Base-by-base conservation (phyloP, 441 rosid genomes). In the Erysimum cheiri region DNA sequence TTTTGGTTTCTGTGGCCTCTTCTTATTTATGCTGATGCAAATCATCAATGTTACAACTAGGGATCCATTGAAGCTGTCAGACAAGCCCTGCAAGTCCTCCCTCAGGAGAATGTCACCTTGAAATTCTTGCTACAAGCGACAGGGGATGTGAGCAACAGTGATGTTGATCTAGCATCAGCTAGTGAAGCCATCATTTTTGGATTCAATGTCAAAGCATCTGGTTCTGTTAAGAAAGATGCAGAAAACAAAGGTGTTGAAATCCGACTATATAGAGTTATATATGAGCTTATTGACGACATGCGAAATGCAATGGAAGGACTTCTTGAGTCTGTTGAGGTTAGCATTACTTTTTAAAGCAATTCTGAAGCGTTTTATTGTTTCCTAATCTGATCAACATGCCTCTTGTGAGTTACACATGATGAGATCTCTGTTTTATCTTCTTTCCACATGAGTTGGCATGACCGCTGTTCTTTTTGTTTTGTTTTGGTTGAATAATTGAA, bases 221-320 rank as follows among this genome's bases (percentile, higher is more conserved):
- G 96, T 66, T 84, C 93, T 13, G 96, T 95, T 58, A 88, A 88
- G 81, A 90, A 81, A 75, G 82, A 81, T 69, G 97, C 98, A 29
- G 96, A 95, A 60, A 89, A 80, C 65, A 87, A 85, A 85, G 93
- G 96, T 64, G 98, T 95, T 68, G 99, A 95, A 85, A 87, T 95
- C 82, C 88, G 96, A 65, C 78, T 85, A n/a, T 95, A 95, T 59
- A 88, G 73, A 78, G 92, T 95, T 68, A 95, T 95, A 75, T 95
- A 95, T 75, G 99, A 95, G 55, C 97, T 95, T 61, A 84, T 95
- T 70, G 91, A 95, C 68, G 99, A 95, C 60, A 82, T 90, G 41
- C 86, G 99, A 64, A 88, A 87, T 48, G 99, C 98, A 33, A 95
- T 92, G 99, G 98, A 95, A 84, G 99, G 99, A 77, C 96, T 92